Base-by-base conservation (phyloP, 169 alveolate genomes). In the Plasmodium malariae region DNA sequence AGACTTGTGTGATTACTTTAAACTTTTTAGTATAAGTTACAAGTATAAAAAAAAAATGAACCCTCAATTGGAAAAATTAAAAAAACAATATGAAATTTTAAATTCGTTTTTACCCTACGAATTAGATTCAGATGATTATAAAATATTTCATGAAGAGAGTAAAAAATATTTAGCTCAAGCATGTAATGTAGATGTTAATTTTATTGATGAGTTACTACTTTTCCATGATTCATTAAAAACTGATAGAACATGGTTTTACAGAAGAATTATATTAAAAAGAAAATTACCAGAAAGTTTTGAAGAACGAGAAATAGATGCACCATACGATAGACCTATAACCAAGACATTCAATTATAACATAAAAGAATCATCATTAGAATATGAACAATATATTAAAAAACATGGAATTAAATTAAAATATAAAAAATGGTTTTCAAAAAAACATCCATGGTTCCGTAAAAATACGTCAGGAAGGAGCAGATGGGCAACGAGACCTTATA, bases 391-490 rank as follows among this genome's bases (percentile, higher is more conserved):
- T 68, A 62, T 78, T 37, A 67, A 69, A 28, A 62, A 78, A 54
- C n/a, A 78, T 63, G 74, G 78, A 14, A 17, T 69, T 0, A 78
- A 78, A 48, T 40, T 78, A 54, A 78, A 78, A 78, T 78, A 62
- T n/a, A 78, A 63, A 78, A 62, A 43, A 62, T 78, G 89, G 89
- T 12, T 55, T 51, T 78, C 92, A 40, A 91, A 83, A 49, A 73
- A 93, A 28, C 93, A 94, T 92, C 96, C 96, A n/a, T 94, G 96
- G 96, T 94, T 71, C 88, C 59, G 96, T 24, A 91, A 65, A 69
- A 85, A 92, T 26, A 92, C 95, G 5, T 78, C 94, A 24, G 96
- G 96, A 7, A 88, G 71, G 26, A 88, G 89, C 37, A 73, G 86
- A 60, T 94, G 95, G 95, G 91, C 94, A 3, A 89, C 93, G 0